A percentile compares a stretch with the other conserved stretches of the same genome.
These are phyloP conservation scores for Moricandia arvensis DNA, from an alignment of 345 rosid species.

Conservation along the genomic window DNA sequence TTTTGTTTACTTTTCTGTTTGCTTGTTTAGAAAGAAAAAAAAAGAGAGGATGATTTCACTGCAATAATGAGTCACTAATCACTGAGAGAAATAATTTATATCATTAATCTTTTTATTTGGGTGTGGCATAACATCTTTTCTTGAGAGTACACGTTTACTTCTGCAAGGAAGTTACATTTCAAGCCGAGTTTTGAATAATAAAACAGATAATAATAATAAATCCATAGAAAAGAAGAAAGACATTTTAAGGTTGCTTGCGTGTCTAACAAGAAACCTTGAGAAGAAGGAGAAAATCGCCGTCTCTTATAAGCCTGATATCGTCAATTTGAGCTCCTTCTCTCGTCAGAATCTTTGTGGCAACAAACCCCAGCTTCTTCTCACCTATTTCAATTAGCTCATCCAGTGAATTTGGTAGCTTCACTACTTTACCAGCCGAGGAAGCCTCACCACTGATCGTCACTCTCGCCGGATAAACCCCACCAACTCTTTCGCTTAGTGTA, in stretches of 20 bases:
- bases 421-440: slow-evolving; percentile 48
- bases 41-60: too few species aligned
- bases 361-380: slow-evolving; percentile 49
- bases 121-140: not conserved
- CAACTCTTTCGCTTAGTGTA: slow-evolving; percentile 10
- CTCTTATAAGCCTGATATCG: slow-evolving; percentile 67
- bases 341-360: slow-evolving; percentile 47
- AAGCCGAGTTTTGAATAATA: not conserved
- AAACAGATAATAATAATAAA: not conserved
- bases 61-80: too few species aligned
- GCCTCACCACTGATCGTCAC: slow-evolving; percentile 61
- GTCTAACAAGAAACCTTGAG: slow-evolving; percentile 28
- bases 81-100: too few species aligned
- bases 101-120: not conserved
- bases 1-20: slow-evolving; percentile 10
- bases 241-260: not conserved
- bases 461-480: slow-evolving; percentile 39
- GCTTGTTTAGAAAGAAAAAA: slow-evolving; percentile 4
- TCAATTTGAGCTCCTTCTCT: slow-evolving; percentile 76
- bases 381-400: slow-evolving; percentile 60
- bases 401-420: slow-evolving; percentile 56
- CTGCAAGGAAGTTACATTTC: not conserved
- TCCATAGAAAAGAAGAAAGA: not conserved
- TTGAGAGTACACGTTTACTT: not conserved
- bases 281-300: slow-evolving; percentile 71